Evolutionary conservation across 2,329 filamentous ascomycete species (phyloP).

Genomic region (Pseudocercospora macadamiae): DNA sequence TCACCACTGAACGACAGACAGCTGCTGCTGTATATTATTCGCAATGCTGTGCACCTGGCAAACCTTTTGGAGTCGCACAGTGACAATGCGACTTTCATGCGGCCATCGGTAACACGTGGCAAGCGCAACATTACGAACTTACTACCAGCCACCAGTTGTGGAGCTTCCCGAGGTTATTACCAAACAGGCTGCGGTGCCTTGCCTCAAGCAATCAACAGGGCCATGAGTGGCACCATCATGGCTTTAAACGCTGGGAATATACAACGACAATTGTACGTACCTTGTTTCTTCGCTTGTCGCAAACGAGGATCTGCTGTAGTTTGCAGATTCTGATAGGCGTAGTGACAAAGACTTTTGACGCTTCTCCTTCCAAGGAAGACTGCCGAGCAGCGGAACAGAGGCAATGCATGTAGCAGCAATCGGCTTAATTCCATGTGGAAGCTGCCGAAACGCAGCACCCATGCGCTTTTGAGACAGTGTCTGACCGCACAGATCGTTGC

Average conservation of each 20-base stretch:
- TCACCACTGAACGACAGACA: neutral
- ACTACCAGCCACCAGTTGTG: neutral
- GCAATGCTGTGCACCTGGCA: neutral
- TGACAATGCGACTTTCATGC: neutral
- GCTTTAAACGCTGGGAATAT: neutral
- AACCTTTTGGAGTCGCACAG: too few relatives aligned
- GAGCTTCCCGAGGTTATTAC: neutral
- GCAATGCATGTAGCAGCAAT: constrained; percentile 8
- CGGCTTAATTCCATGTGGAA: constrained; percentile 8
- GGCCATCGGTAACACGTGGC: constrained; percentile 2
- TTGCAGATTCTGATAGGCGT: neutral
- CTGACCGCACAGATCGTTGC: constrained; percentile 1
- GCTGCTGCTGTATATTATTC: neutral
- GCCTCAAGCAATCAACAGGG: too few relatives aligned
- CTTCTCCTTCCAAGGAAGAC: neutral
- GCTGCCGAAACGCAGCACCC: constrained; percentile 5
- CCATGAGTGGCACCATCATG: constrained; percentile 1
- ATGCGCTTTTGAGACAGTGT: constrained; percentile 6
- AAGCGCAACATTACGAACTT: neutral
- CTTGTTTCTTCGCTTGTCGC: too few relatives aligned
- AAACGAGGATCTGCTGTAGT: neutral
- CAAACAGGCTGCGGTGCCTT: neutral
- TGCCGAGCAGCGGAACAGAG: constrained; percentile 7
- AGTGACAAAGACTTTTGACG: neutral
- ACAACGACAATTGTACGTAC: neutral